Evolutionary conservation across 768 basidiomycete species (phyloP).

Genomic region (Pulveroboletus sp.): DNA sequence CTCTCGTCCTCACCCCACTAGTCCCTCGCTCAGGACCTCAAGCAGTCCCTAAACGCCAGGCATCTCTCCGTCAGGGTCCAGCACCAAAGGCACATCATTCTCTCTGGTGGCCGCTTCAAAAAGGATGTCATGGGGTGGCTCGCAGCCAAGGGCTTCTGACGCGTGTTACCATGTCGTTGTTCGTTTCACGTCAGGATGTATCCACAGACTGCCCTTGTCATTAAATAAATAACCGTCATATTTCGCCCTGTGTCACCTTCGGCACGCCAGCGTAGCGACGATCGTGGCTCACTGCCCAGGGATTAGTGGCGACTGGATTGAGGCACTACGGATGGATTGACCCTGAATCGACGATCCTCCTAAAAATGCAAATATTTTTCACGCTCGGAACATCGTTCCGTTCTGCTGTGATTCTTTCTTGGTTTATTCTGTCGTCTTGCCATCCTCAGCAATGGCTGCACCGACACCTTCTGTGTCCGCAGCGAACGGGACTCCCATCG

Average conservation of each 20-base stretch:
- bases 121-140: slow-evolving; percentile 61
- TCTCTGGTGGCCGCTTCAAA: slow-evolving; percentile 64
- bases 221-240: slow-evolving; percentile 15
- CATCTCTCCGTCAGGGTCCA: slow-evolving; percentile 47
- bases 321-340: neutral
- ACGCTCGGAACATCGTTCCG: neutral
- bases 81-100: slow-evolving; percentile 49
- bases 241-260: neutral
- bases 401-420: slow-evolving; percentile 1
- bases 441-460: slow-evolving; percentile 13
- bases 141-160: slow-evolving; percentile 58
- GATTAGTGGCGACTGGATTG: neutral
- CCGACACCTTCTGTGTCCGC: slow-evolving; percentile 3
- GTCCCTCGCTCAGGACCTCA: slow-evolving; percentile 59
- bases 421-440: neutral
- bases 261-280: too few species aligned
- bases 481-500: slow-evolving; percentile 6
- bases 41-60: slow-evolving; percentile 44
- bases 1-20: slow-evolving; percentile 23
- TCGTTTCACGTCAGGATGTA: slow-evolving; percentile 8
- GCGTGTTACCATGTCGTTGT: slow-evolving; percentile 6
- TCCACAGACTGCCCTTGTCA: slow-evolving; percentile 10
- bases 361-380: slow-evolving; percentile 2
- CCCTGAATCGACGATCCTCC: neutral
- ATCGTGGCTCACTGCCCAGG: slow-evolving; percentile 1